phyloP scores from a whole-genome alignment of 768 basidiomycete genomes.

The Mycena latifolia region DNA sequence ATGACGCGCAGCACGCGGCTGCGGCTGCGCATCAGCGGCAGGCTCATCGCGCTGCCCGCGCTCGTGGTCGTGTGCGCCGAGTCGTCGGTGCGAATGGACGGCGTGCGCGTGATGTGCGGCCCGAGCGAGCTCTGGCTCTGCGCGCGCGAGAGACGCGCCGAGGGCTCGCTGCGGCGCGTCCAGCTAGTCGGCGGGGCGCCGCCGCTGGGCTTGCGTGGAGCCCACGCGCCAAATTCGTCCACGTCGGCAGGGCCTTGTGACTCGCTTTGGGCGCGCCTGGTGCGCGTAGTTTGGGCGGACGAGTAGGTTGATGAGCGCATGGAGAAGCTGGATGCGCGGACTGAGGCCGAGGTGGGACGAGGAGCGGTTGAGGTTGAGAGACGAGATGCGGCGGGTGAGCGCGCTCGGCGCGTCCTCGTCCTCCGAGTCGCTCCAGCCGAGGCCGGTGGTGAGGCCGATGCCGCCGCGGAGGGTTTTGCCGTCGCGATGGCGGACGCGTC shows the following conservation, averaged over 20 bases:
- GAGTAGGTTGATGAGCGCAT: slow-evolving; percentile 13
- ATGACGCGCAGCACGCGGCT: slow-evolving; percentile 33
- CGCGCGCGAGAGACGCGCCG: slow-evolving; percentile 22
- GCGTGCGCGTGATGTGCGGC: slow-evolving; percentile 7
- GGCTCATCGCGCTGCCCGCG: slow-evolving; percentile 12
- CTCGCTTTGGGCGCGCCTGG: slow-evolving; percentile 30
- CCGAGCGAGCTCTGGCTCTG: slow-evolving; percentile 22
- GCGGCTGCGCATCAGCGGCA: slow-evolving; percentile 31
- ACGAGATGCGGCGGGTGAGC: slow-evolving; percentile 72
- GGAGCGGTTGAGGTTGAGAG: slow-evolving; percentile 58
- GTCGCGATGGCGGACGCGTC: slow-evolving; percentile 73
- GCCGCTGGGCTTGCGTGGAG: neutral
- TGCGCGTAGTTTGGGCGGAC: slow-evolving; percentile 19
- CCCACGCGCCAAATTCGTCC: slow-evolving; percentile 32
- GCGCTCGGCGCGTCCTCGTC: slow-evolving; percentile 81
- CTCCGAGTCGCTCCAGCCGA: slow-evolving; percentile 86
- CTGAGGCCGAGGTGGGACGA: slow-evolving; percentile 59
- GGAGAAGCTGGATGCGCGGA: slow-evolving; percentile 44
- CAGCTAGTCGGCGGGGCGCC: slow-evolving; percentile 32
- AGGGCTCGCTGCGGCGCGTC: slow-evolving; percentile 29
- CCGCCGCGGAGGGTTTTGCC: slow-evolving; percentile 69
- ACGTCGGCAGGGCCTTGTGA: slow-evolving; percentile 16
- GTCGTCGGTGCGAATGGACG: slow-evolving; percentile 23
- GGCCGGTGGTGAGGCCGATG: slow-evolving; percentile 76
- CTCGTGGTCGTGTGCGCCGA: slow-evolving; percentile 21